Evolutionary conservation across 257 asterid genomes (phyloP), one percentile per base, ranked within the genome.

Genomic region (Parsonsia alboflavescens): DNA sequence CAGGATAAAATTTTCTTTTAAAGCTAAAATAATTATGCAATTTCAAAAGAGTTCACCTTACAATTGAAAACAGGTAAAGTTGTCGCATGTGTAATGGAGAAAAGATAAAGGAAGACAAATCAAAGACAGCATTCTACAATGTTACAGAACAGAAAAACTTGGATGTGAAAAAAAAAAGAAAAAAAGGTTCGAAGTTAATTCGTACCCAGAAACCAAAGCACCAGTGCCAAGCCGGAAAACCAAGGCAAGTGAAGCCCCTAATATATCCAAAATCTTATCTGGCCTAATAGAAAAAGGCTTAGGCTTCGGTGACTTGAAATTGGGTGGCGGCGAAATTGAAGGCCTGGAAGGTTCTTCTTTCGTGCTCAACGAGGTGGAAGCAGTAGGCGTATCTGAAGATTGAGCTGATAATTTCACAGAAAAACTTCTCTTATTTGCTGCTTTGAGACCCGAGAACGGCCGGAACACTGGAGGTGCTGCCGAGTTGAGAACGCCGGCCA

Each of bases 221-320:
- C 93, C 84, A 72, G 99, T 88, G 67, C 90, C 87, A 13, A 95
- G 91, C 70, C 98, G 96, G 73, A 92, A 87, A 33, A 92, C 12
- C 83, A 95, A 70, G 73, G 96, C 96, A 80, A 95, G 93, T 66
- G 98, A 87, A 86, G 93, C 97, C 71, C 91, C 91, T 58, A 95
- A 68, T 36, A 90, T 78, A 80, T 92, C 97, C 75, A 84, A 71
- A 75, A 88, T 65, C 86, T 84, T 90, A 73, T 95, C 97, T 70
- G 94, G 90, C 21, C 98, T 92, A 66, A 87, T 84, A 0, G 93
- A 82, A 57, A 95, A 90, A 0, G 89, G 98, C 81, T 87, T 95
- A 68, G 99, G 97, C 74, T 89, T 41, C 39, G 98, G 96, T 2
- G 96, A 84, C 81, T 85, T 87, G 77, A 95, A 95, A 61, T 92